Base-by-base conservation (phyloP, 345 rosid genomes). In the Lepidium aucheri region DNA sequence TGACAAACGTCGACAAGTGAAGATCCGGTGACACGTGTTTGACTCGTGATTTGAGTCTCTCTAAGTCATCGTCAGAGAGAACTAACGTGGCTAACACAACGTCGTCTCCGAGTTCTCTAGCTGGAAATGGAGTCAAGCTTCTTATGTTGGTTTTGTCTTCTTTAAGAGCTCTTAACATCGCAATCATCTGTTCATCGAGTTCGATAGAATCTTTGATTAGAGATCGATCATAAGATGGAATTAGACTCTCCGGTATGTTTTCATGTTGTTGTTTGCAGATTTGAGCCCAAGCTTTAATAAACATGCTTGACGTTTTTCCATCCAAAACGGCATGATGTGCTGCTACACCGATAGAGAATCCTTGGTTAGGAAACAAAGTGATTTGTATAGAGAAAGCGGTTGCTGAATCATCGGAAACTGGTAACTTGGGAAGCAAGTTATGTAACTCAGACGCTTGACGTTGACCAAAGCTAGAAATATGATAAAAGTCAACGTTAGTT, bases 271-370 rank as follows among this genome's bases (percentile, higher is more conserved):
- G 63, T 18, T 67, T 70, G 72, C 74, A 76, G 11, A 74, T 4
- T 8, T 67, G 61, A 67, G 80, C 76, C 83, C 83, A 76, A 6
- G 80, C 36, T 57, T 63, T 76, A 36, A 70, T 13, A n/a, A 80
- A 80, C 40, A 12, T 63, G 52, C 41, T 65, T 5, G 59, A 15
- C 10, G 71, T 17, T 53, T 63, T 63, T 0, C 80, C 82, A 16
- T 79, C 82, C 5, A 55, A 26, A 30, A 56, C 70, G 3, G 73
- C 73, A 8, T 79, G 82, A 60, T 68, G 79, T 49, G 43, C 53
- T 2, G 33, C 20, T 0, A 60, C 7, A 6, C 79, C 80, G 18
- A 79, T 42, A 54, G 77, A 41, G 42, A 79, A 72, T 5, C 82
- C 82, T 0, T 53, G 40, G 49, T 76, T 30, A 0, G 75, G 80